Evolutionary conservation across 352 stramenopile genomes (phyloP), one percentile per base, ranked within the genome.

Genomic region (Globisporangium nodosum): DNA sequence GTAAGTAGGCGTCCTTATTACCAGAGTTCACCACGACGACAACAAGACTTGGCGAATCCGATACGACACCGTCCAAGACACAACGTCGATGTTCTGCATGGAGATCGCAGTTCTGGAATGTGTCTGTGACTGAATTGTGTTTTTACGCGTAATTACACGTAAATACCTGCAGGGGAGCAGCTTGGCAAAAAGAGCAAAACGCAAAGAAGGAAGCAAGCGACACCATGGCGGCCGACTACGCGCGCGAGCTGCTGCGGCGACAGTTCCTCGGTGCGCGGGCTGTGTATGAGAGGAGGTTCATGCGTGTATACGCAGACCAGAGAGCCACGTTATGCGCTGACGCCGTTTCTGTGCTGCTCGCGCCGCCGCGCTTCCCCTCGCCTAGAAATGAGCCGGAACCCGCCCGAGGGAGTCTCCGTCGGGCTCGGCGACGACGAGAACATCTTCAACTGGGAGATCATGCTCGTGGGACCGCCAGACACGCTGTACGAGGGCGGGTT

Each of bases 401-500:
- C 97, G 49, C 97, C 97, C 54, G 97, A 99, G 81, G 92, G 97
- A 37, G 96, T 99, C 46, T 99, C 94, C 3, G 97, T 99, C 30
- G 97, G 97, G 13, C 85, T 99, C 33, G 88, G 83, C 24, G 96
- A 99, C 68, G 96, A 99, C 58, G 92, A 96, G 61, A 98, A 99
- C 84, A 91, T 99, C 47, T 99, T 99, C 73, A 92, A 98, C 58
- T 99, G 97, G 97, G 96, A 99, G 78, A 97, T 99, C 50, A 77
- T 99, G 59, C 90, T 99, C 43, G 96, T 99, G 61, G 97, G 97
- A 0, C 93, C 94, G 16, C 85, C 91, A 2, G 93, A 97, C 64
- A 98, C 90, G 53, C 74, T 96, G 48, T 97, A 97, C 54, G 88
- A 99, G 70, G 97, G 96, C 55, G 97, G 94, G 16, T 99, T 99